Evolutionary conservation across 805 yeast genomes (phyloP), one percentile per base, ranked within the genome.

Genomic region (Candida yuanshanica): DNA sequence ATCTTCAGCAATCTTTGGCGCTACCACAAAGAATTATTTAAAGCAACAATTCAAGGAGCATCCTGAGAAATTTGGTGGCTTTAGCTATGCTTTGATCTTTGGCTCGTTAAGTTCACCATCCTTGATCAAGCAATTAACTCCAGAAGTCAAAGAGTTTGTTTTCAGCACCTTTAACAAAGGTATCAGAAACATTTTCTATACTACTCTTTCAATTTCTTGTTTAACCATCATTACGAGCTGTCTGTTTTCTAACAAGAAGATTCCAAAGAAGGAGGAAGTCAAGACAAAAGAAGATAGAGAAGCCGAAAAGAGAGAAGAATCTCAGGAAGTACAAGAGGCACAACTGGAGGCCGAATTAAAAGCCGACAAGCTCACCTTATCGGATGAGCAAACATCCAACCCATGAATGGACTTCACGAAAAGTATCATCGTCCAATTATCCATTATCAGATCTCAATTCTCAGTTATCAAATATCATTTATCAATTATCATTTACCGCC

Each of bases 11-110:
- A 63, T 68, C 6, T 69, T 62, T 49, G 56, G 65, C n/a, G 46
- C 59, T 4, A 49, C 61, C 8, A 38, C 53, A 40, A 59, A 44
- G 46, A 41, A 45, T 11, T 45, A 48, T n/a, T 16, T 62, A 2
- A 33, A 13, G 10, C 11, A n/a, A 3, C 41, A 41, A 6, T 2
- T 35, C 2, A 1, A 5, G 1, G 20, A 23, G 1, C 10, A 43
- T 16, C 47, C 48, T 2, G 79, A 27, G 10, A 27, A 79, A 7
- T 47, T 59, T 27, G 82, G 81, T 2, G 36, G 72, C 10, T 38
- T 74, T 11, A 27, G 31, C 16, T 27, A 27, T 14, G 57, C 50
- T 6, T 11, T 7, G 0, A 2, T 27, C 4, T 17, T 47, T 12
- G 13, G 37, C 4, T 10, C 20, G 2, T 33, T 50, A 8, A 24